Evolutionary conservation across 2,329 filamentous ascomycete genomes (phyloP).

Genomic region (Aurifilum marmelostoma): DNA sequence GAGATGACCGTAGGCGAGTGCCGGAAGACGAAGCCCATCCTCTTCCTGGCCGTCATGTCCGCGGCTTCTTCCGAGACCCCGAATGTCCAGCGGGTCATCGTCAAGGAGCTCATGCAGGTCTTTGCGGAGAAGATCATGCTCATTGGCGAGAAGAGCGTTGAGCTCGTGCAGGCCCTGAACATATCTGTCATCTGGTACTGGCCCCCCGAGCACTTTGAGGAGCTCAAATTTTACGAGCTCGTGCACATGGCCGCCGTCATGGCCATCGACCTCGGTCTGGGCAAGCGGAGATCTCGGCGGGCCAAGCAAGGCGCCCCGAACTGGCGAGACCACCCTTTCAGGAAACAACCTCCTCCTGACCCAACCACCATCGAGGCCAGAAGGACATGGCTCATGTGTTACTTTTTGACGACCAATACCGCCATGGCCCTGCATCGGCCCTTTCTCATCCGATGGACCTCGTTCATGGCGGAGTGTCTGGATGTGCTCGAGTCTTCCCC

Average conservation of each 20-base stretch:
- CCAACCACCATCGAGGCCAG: conserved; percentile 58
- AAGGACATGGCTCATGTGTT: conserved; percentile 62
- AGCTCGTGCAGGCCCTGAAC: conserved; percentile 79
- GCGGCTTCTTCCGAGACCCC: conserved; percentile 63
- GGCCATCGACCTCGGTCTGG: conserved; percentile 82
- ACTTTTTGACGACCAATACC: conserved; percentile 62
- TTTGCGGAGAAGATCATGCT: conserved; percentile 77
- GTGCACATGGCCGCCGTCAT: conserved; percentile 80
- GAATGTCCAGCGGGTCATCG: conserved; percentile 62
- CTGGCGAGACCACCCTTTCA: conserved; percentile 48
- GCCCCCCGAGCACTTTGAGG: conserved; percentile 80
- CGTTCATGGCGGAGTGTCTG: conserved; percentile 64
- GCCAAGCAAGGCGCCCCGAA: conserved; percentile 41
- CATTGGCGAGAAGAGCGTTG: conserved; percentile 78
- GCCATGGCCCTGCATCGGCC: conserved; percentile 65
- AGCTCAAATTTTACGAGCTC: conserved; percentile 88
- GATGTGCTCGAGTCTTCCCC: conserved; percentile 57
- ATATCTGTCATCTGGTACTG: conserved; percentile 83
- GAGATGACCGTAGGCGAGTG: conserved; percentile 58
- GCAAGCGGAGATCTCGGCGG: conserved; percentile 42
- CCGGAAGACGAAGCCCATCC: conserved; percentile 61
- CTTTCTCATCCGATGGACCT: conserved; percentile 61
- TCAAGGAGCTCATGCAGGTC: conserved; percentile 70
- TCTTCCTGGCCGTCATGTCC: conserved; percentile 74
- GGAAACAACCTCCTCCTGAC: conserved; percentile 50